Conservation (phyloP, 257 asterid genomes). For the Lycium ferocissimum region DNA sequence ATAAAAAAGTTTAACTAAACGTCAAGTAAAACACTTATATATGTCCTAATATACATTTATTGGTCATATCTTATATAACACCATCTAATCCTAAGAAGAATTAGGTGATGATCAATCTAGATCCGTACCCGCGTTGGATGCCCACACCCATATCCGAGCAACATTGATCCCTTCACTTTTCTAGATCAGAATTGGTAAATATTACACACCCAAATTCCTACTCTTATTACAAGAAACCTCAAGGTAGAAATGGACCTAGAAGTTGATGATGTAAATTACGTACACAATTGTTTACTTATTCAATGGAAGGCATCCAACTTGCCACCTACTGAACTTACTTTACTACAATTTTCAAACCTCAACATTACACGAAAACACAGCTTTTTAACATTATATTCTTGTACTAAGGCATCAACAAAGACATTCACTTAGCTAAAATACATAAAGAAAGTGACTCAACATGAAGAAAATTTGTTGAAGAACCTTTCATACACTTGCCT, state of each 20-base stretch:
- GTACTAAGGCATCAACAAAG: constrained; percentile 23
- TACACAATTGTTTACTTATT: not conserved
- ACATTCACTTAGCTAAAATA: not conserved
- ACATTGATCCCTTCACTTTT: not conserved
- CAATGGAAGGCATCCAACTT: constrained; percentile 65
- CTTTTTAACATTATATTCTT: constrained; percentile 18
- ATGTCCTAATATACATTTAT: not conserved
- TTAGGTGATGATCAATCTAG: not conserved
- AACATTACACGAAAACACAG: constrained; percentile 56
- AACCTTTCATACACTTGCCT: not conserved
- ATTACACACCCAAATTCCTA: not conserved
- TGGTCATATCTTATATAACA: not conserved
- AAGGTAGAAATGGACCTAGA: not conserved
- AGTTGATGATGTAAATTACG: not conserved
- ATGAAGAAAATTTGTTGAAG: constrained; percentile 13
- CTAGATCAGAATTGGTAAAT: not conserved
- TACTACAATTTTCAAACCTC: constrained; percentile 43
- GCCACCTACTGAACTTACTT: constrained; percentile 67
- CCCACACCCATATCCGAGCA: not conserved
- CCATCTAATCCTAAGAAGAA: too few species aligned
- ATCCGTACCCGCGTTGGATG: not conserved
- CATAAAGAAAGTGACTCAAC: constrained; percentile 21
- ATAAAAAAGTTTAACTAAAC: not conserved
- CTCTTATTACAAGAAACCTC: constrained; percentile 5
- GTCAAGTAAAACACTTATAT: not conserved